Percentiles rank a stretch among this genome's conserved stretches.
Conservation (phyloP, 176 grass and related monocot species). For the Triticum urartu region DNA sequence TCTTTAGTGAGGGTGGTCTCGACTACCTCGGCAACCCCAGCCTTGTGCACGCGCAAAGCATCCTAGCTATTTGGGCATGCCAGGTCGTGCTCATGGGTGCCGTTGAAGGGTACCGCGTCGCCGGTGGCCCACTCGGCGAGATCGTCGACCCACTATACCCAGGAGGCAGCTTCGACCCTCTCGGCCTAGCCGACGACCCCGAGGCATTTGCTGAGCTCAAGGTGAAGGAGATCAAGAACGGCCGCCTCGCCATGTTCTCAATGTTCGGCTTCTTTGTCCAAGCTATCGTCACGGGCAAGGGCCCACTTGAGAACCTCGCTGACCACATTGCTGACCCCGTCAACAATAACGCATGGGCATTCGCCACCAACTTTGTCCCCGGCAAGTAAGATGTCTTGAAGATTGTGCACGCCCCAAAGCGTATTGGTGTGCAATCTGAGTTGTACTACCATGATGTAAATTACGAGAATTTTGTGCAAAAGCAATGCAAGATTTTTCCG, state of each 20-base stretch:
- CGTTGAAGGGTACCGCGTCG: not conserved
- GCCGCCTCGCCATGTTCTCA: not conserved
- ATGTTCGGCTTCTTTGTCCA: slow-evolving; percentile 3
- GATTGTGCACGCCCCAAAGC: too few species aligned
- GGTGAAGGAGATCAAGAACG: slow-evolving; percentile 2
- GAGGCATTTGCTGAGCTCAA: not conserved
- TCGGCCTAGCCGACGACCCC: not conserved
- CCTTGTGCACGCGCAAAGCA: not conserved
- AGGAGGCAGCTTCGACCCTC: not conserved
- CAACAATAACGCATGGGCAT: not conserved
- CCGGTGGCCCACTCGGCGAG: not conserved
- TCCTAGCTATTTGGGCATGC: not conserved
- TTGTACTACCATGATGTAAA: not conserved
- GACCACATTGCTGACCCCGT: not conserved
- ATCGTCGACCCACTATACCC: not conserved
- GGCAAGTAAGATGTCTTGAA: not conserved
- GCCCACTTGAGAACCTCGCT: not conserved
- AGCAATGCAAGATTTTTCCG: not conserved
- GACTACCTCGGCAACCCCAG: slow-evolving; percentile 1
- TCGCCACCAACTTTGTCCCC: not conserved
- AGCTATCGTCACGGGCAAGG: not conserved
- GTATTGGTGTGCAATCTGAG: not conserved
- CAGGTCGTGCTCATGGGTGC: slow-evolving; percentile 10
- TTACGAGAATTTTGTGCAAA: not conserved
- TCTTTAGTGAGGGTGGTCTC: slow-evolving; percentile 1